Evolutionary conservation across 257 asterid species (phyloP), one percentile per base, ranked within the genome.

Genomic region (Nicotiana otophora): DNA sequence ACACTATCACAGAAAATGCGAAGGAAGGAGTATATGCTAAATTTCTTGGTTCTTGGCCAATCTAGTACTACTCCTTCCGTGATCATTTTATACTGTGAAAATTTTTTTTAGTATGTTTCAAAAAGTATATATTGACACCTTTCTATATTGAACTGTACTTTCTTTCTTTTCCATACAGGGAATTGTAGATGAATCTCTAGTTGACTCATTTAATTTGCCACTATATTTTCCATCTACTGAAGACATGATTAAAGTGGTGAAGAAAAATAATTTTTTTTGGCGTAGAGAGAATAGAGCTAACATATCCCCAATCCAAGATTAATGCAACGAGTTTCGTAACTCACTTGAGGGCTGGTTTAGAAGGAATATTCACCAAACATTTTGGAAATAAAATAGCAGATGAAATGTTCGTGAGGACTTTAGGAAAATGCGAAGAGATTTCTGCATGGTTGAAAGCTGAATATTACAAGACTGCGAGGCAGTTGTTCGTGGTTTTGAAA

Each of bases 161-260:
- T 60, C 15, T 15, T 46, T 63, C 5, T 16, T 62, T 34, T 33
- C 28, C 4, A 1, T 5, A 81, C 87, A 89, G 93, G 93, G 91
- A 84, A 67, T 31, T 48, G 0, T 87, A 2, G 57, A 79, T 36
- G 86, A 88, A 74, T 87, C 86, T 51, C 78, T 80, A 84, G 89
- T 89, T 11, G 89, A 89, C 61, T 62, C 92, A 4, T 90, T 89
- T 87, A 89, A 92, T 83, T 84, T 92, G 60, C 93, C 92, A 7
- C 20, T 86, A 51, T 90, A 89, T 68, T 80, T 83, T 20, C 67
- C 91, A 31, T 81, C 82, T 78, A 87, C 88, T n/a, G 67, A 85
- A 69, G 92, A 90, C 65, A 62, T 92, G 61, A 78, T 81, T 84
- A 77, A 42, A 5, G 62, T 86, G 82, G 83, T 90, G 20, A 84